Conservation (phyloP, 2,329 filamentous ascomycete species). For the Biscogniauxia sp. region DNA sequence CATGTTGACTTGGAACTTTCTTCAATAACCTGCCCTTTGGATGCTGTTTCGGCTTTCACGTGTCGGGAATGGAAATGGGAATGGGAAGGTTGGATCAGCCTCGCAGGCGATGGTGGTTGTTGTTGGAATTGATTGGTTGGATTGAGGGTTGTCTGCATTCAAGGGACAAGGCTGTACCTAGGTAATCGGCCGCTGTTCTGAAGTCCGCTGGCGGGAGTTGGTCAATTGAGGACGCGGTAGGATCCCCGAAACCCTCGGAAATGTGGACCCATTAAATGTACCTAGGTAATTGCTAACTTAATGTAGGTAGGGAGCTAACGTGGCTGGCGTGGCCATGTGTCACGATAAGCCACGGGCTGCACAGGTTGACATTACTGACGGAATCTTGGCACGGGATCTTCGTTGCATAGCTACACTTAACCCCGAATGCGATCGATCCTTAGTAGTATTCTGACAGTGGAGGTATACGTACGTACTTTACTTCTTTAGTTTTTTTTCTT, state of each 20-base stretch:
- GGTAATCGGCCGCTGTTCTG: not conserved
- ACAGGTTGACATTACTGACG: too few species aligned
- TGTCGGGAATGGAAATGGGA: not conserved
- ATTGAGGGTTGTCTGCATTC: not conserved
- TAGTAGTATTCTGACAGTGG: too few species aligned
- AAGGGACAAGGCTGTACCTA: not conserved
- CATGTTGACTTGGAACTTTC: slow-evolving; percentile 19
- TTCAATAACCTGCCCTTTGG: not conserved
- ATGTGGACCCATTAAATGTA: not conserved
- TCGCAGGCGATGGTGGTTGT: not conserved
- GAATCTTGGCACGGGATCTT: too few species aligned
- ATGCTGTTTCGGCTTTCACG: not conserved
- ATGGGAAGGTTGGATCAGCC: not conserved
- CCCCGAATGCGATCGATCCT: not conserved
- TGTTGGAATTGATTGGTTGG: not conserved
- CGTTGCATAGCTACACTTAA: not conserved
- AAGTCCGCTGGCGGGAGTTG: too few species aligned
- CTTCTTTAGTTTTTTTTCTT: too few species aligned
- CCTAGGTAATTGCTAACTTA: not conserved
- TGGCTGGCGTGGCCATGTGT: too few species aligned
- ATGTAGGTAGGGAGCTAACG: too few species aligned
- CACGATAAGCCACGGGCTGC: too few species aligned
- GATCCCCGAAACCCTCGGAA: too few species aligned
- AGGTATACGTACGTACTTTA: not conserved
- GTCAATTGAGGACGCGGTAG: too few species aligned